Base-by-base conservation (phyloP, 2,329 filamentous ascomycete species). In the Allantophomopsis cytisporea region DNA sequence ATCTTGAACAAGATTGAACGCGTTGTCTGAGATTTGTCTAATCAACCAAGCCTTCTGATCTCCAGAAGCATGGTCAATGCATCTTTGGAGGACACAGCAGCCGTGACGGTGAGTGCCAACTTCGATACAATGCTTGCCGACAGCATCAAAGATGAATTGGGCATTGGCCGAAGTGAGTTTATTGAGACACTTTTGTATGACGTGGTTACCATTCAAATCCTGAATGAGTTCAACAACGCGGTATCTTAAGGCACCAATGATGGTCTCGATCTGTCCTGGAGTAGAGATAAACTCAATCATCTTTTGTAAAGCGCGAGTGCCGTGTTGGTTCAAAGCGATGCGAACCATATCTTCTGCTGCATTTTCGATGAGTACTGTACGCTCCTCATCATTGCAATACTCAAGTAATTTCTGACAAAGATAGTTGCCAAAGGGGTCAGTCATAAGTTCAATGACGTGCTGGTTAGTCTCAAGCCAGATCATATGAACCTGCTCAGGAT, bases 181-280 rank as follows among this genome's bases (percentile, higher is more conserved):
- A 65, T 96, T 98, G 39, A 98, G 73, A 54, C 91, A 98, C 65
- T 98, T 98, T 64, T 98, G 91, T 47, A 98, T 95, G 53, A 98
- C 91, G 54, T 98, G 91, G 54, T 98, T 98, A 59, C 91, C 91
- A 55, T 98, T 98, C 39, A 98, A 70, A 52, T 98, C 91, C 59
- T 98, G 87, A 45, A 98, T 95, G 40, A 98, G 73, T 51, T 91
- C 82, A 15, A 98, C 91, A 37, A 98, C 91, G 43, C 84, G 78
- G 56, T 78, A 72, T 46, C 80, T 74, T 38, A 98, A 72, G 12
- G 91, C 85, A 40, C 82, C 70, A 48, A 94, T 94, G 58, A 98
- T 91, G 48, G 85, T 81, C 50, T 83, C 71, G 38, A 89, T 83
- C 62, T 98, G 91, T 54, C 83, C 78, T 3, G 78, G 71, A 18